A percentile compares a stretch with the other conserved stretches of the same genome.
These are phyloP conservation scores for Scutellaria baicalensis DNA, from an alignment of 257 asterid species.

Conservation along the genomic window DNA sequence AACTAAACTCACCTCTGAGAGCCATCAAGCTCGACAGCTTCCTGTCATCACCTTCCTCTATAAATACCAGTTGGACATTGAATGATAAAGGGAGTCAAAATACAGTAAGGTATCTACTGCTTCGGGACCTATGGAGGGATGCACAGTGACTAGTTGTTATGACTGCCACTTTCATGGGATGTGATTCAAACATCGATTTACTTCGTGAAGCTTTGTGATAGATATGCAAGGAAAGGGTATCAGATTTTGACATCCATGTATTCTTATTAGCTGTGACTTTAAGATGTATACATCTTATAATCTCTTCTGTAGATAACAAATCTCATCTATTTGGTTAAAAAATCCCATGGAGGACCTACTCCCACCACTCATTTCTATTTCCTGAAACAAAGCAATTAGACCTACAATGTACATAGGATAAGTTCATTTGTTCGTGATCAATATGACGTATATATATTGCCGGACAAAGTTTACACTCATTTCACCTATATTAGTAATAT, in stretches of 20 bases:
- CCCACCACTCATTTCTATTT: not conserved
- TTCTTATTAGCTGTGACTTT: not conserved
- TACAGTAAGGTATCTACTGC: slow-evolving; percentile 61
- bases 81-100: slow-evolving; percentile 22
- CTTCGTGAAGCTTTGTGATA: not conserved
- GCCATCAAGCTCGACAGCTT: slow-evolving; percentile 26
- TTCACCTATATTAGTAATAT: slow-evolving; percentile 5
- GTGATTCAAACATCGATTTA: not conserved
- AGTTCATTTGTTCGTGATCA: too few species aligned
- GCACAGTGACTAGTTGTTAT: not conserved
- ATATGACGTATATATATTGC: slow-evolving; percentile 1
- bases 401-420: too few species aligned
- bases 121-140: slow-evolving; percentile 52
- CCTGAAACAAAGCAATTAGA: not conserved
- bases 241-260: not conserved
- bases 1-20: slow-evolving; percentile 52
- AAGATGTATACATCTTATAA: not conserved
- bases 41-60: slow-evolving; percentile 26
- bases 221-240: not conserved
- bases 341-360: not conserved
- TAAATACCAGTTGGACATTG: slow-evolving; percentile 22
- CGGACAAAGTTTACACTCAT: slow-evolving; percentile 21
- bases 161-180: not conserved
- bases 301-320: not conserved
- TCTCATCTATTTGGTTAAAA: not conserved